Conservation (phyloP, 2,329 filamentous ascomycete genomes). For the Bipolaris bicolor region DNA sequence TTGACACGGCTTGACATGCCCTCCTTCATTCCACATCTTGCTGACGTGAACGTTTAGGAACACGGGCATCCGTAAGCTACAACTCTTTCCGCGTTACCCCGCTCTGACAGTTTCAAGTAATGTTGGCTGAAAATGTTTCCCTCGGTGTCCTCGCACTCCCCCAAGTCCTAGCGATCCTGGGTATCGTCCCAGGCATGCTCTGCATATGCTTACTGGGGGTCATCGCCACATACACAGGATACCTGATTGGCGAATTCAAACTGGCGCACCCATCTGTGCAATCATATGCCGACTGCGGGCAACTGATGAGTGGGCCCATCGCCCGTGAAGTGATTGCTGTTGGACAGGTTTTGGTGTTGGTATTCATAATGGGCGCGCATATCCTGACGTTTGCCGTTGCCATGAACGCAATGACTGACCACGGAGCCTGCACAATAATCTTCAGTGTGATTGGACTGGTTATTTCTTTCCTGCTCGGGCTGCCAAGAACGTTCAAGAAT, state of each 20-base stretch:
- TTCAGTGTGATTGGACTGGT: constrained; percentile 66
- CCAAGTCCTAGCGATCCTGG: constrained; percentile 58
- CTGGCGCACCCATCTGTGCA: constrained; percentile 63
- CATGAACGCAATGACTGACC: constrained; percentile 67
- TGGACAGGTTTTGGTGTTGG: constrained; percentile 67
- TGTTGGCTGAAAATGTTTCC: constrained; percentile 66
- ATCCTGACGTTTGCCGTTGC: constrained; percentile 73
- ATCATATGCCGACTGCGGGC: constrained; percentile 71
- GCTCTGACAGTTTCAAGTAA: constrained; percentile 45
- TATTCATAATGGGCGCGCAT: constrained; percentile 76
- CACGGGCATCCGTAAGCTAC: constrained; percentile 3
- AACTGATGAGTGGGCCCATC: constrained; percentile 64
- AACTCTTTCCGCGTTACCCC: not conserved
- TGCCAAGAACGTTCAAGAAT: constrained; percentile 68
- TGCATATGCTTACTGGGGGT: constrained; percentile 61
- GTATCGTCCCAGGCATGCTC: constrained; percentile 61
- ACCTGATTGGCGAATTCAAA: constrained; percentile 66
- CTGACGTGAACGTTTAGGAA: constrained; percentile 1
- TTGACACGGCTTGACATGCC: not conserved
- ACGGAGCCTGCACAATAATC: constrained; percentile 68
- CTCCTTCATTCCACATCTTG: not conserved
- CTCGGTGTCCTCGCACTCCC: constrained; percentile 64
- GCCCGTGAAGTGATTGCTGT: constrained; percentile 68
- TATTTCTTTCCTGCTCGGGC: constrained; percentile 63
- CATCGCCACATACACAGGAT: constrained; percentile 66